Conservation (phyloP, 306 rosid genomes). For the Acacia acuminata region DNA sequence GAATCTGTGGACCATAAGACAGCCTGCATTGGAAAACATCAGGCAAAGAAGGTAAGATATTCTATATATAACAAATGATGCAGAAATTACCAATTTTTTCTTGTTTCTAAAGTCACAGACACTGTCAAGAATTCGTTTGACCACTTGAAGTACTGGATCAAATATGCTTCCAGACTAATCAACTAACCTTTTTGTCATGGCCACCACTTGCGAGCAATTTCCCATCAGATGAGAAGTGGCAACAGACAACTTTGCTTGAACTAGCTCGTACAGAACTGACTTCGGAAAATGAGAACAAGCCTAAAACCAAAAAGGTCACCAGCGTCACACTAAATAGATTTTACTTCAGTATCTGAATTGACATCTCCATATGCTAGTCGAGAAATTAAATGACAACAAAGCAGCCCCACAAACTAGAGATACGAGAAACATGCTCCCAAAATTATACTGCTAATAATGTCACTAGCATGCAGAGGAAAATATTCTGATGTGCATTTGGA, state of each 20-base stretch:
- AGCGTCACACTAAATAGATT: slow-evolving; percentile 17
- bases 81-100: background rate
- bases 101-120: slow-evolving; percentile 17
- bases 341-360: background rate
- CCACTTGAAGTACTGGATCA: slow-evolving; percentile 4
- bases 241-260: slow-evolving; percentile 74
- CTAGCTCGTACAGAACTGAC: slow-evolving; percentile 75
- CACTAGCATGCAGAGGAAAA: background rate
- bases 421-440: slow-evolving; percentile 11
- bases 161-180: slow-evolving; percentile 19
- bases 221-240: slow-evolving; percentile 99
- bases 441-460: background rate
- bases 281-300: slow-evolving; percentile 91
- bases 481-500: slow-evolving; percentile 17
- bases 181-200: slow-evolving; percentile 89
- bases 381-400: slow-evolving; percentile 21
- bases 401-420: slow-evolving; percentile 10
- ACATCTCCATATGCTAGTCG: background rate
- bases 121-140: slow-evolving; percentile 22
- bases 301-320: slow-evolving; percentile 49
- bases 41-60: slow-evolving; percentile 15
- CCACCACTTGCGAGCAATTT: slow-evolving; percentile 96
- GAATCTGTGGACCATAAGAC: slow-evolving; percentile 87
- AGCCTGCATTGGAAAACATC: slow-evolving; percentile 58
- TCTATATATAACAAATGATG: slow-evolving; percentile 19